phyloP scores from a whole-genome alignment of 1,284 basidiomycete species.

The Stygiomarasmius scandens region DNA sequence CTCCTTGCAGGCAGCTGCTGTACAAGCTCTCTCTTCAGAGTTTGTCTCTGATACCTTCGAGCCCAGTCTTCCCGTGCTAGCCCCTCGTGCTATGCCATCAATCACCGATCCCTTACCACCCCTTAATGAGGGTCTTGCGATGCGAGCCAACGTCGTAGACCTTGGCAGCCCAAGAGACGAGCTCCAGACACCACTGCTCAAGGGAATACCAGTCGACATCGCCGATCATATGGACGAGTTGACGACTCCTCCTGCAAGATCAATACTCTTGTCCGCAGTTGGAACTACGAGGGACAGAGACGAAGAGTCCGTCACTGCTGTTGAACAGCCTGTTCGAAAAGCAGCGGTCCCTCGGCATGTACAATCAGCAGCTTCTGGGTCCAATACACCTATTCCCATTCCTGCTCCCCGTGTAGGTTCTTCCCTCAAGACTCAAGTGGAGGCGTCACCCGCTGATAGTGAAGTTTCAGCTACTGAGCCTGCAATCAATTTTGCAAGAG shows the following conservation, averaged over 20 bases:
- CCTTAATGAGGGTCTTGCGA: background rate
- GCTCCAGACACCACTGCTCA: conserved; percentile 12
- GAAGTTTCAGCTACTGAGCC: conserved; percentile 36
- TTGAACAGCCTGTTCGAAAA: background rate
- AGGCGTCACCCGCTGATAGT: conserved; percentile 23
- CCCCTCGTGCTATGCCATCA: background rate
- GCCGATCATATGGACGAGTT: conserved; percentile 9
- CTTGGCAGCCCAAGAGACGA: background rate
- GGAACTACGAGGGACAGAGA: background rate
- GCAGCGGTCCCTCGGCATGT: background rate
- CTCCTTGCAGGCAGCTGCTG: background rate
- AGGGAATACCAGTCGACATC: background rate
- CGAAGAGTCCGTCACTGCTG: background rate
- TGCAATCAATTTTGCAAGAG: conserved; percentile 31
- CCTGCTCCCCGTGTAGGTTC: conserved; percentile 4
- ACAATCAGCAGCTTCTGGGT: background rate
- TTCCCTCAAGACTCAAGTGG: conserved; percentile 6
- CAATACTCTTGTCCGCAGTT: background rate
- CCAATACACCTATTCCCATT: conserved; percentile 22
- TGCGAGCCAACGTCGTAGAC: background rate
- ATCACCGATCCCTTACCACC: background rate
- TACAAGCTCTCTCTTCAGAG: background rate
- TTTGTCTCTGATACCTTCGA: background rate
- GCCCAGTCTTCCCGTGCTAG: background rate
- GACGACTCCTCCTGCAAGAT: conserved; percentile 3